Base-by-base conservation (phyloP, 1,284 basidiomycete genomes). In the Xerocomus cyaneibrunnescens region DNA sequence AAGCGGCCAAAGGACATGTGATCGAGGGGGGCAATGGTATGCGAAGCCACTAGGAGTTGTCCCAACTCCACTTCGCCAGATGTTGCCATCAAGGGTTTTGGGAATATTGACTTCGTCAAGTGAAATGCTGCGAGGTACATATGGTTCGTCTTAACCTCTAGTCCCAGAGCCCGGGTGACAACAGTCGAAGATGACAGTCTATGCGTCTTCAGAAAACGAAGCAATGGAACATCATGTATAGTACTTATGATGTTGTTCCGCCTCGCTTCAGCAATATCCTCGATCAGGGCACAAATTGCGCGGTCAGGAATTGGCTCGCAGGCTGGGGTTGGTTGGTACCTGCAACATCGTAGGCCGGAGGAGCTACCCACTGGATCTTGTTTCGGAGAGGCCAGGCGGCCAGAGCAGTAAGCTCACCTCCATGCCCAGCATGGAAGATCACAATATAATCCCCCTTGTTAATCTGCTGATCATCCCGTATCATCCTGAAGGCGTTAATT, bases 351-450 rank as follows among this genome's bases (percentile, higher is more conserved):
- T 28, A 39, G 25, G 48, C 36, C 7, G 35, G 45, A 23, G 45
- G 45, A 35, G 49, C 4, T 9, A 51, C 28, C 13, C 16, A 39
- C 31, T 51, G 37, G n/a, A 35, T 49, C 37, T 27, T 39, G n/a
- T 12, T 7, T 16, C 9, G 14, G 0, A 7, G 7, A 14, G 3
- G 2, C 31, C 45, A 48, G 2, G 19, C 6, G 2, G 7, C 6
- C 5, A 36, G 43, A 31, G 49, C 8, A 7, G 7, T 3, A 23
- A 9, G 16, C 46, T 25, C 5, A 3, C 45, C 16, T 3, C 45
- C 45, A 14, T 51, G 49, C 12, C 49, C 49, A 14, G 49, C 25
- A 16, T 48, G 49, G 44, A 48, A 51, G 9, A 51, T 49, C 25
- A 51, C 14, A 6, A 51, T 51, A 9, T 45, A 31, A 49, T 41